Base-by-base conservation (phyloP, 495 filamentous ascomycete genomes). In the Hypomontagnella monticulosa region DNA sequence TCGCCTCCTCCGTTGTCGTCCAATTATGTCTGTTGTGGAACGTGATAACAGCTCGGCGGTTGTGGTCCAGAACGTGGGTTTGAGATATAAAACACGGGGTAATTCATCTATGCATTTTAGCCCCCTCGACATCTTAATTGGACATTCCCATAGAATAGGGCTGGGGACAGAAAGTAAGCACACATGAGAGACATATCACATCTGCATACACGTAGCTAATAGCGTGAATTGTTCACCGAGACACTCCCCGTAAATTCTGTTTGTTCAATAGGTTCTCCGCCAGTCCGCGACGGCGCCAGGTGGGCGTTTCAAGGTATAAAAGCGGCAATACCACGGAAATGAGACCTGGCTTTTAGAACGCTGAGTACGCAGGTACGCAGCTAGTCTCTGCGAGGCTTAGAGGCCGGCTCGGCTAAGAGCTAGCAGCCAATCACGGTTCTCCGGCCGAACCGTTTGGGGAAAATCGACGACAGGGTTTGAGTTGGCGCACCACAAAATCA, bases 381-480 rank as follows among this genome's bases (percentile, higher is more conserved):
- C 66, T 61, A 63, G 38, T 54, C 65, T 40, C n/a, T n/a, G 34
- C 54, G 33, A 54, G 54, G 65, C 20, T 68, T 68, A 68, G 34
- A 19, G n/a, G 34, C 47, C 41, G 19, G 32, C n/a, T 48, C 19
- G 20, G 18, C 32, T 41, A 8, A 37, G 20, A 27, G 2, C 0
- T 0, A 0, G 16, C 9, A 18, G 5, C 66, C 66, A 69, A 69
- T 69, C 60, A 69, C 33, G 37, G 55, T 20, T 8, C n/a, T 9
- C 44, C 60, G 60, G 66, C 11, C 40, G 50, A 60, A 46, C 66
- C 66, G 36, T 69, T 69, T 69, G 44, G 50, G 66, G 66, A 69
- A 27, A 69, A 56, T 67, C 47, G 48, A 5, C 18, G 30, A n/a
- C 42, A 66, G 40, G 55, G 55, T 49, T 16, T 49, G 42, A 36